Evolutionary conservation across 129 eudicot species (phyloP), one percentile per base, ranked within the genome.

Genomic region (Rutidosis leptorrhynchoides): DNA sequence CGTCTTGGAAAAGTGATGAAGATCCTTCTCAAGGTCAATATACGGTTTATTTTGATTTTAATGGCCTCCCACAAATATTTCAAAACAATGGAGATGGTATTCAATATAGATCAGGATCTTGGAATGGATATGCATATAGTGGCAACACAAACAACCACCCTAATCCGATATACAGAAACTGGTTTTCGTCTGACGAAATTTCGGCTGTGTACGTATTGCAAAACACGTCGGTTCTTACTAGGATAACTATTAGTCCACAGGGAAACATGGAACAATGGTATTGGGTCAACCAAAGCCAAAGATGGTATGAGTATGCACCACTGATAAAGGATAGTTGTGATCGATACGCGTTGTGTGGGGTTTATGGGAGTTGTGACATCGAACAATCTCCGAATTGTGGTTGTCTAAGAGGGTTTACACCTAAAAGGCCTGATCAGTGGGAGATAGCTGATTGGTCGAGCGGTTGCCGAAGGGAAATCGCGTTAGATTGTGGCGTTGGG

Each of bases 391-490:
- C 80, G 1, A 30, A 61, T 0, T 85, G 90, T 33, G 64, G 19
- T 26, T 85, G 90, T 45, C 37, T 85, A 43, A 32, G 29, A 11
- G 77, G 77, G 11, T 85, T 79, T 59, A 48, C 22, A 4, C 85
- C 92, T 0, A 71, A 48, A 46, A 51, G 30, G 10, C 77, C 22
- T 5, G 64, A 60, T 11, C 75, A 52, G 4, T 85, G 85, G 88
- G 74, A 32, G 9, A 19, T 27, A 4, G 64, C 54, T 16, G 82
- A 85, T 32, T 85, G 85, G 88, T 40, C 64, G n/a, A 57, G 56
- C 14, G 87, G 91, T 2, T 85, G 91, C 63, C 67, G 7, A 0
- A 37, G 87, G 56, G 69, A 64, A 37, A 56, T 11, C 0, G 49
- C 74, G 3, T 59, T 81, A 64, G 66, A 68, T n/a, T 84, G 79